Evolutionary conservation across 1,284 basidiomycete species (phyloP), one percentile per base, ranked within the genome.

Genomic region (Phlebopus sp.): DNA sequence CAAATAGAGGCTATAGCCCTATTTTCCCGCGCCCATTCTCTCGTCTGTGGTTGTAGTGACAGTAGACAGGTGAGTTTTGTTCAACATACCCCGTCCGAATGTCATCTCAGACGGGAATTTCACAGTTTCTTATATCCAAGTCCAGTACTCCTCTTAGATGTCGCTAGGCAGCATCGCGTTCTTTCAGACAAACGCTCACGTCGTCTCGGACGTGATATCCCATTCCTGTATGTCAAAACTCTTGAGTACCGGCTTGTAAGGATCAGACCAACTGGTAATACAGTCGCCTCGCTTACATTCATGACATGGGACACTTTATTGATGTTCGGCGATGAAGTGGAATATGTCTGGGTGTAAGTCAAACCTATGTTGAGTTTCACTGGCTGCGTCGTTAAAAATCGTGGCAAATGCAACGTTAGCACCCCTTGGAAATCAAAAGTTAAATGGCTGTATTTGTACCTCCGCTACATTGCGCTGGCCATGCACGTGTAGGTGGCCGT

Each of bases 401-500:
- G 3, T 23, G 32, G 2, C 2, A 5, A 9, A n/a, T 9, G n/a
- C 14, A 15, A 15, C 14, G 14, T n/a, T 9, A 49, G 47, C 21
- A 49, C 25, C 25, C 44, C 47, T 21, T 31, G 44, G 34, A 45
- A 29, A 17, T 46, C 47, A 4, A 21, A 47, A 15, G 37, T 38
- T 9, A 49, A 49, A 21, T 49, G 47, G 44, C 27, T 49, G 11
- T 49, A 49, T 35, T 30, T 49, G 15, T 47, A 9, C 6, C 47
- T 49, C 23, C 8, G 17, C 10, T 35, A 17, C 25, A 4, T 9
- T 9, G 17, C 11, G n/a, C 19, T 10, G 15, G 25, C 29, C n/a
- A 23, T 7, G 2, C 47, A 47, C 17, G 17, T 32, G 47, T 49
- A n/a, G 32, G 34, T 35, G 27, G 9, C 10, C 10, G 8, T 2